These are phyloP conservation scores for Alternaria ethzedia DNA, from an alignment of 2,329 filamentous ascomycete species.

Conservation along the genomic window DNA sequence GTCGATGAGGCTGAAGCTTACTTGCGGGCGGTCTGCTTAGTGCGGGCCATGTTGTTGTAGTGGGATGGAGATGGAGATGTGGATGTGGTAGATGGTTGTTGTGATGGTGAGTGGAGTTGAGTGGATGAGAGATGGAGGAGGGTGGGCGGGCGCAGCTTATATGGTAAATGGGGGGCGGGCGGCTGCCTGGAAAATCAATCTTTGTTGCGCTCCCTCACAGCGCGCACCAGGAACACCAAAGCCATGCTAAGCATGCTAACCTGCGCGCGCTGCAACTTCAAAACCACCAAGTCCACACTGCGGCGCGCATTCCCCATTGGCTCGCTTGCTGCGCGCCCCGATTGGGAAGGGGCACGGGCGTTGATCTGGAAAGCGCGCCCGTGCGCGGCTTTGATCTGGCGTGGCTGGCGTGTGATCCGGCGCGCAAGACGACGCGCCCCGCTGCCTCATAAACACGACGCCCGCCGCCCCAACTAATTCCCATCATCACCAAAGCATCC, in stretches of 20 bases:
- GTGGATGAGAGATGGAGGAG: constrained; percentile 45
- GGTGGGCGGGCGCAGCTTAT: constrained; percentile 48
- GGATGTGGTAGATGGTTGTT: constrained; percentile 19
- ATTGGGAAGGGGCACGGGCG: constrained; percentile 38
- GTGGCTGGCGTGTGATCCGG: constrained; percentile 34
- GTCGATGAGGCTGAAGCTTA: not conserved
- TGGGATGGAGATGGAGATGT: constrained; percentile 33
- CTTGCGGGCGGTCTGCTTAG: constrained; percentile 61
- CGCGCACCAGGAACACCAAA: constrained; percentile 36
- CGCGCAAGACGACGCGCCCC: constrained; percentile 27
- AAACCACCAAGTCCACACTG: constrained; percentile 20
- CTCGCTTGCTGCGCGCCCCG: constrained; percentile 29
- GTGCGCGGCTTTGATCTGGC: constrained; percentile 43
- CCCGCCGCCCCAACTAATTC: constrained; percentile 20
- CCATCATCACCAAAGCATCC: constrained; percentile 22
- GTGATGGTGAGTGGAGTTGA: constrained; percentile 38
- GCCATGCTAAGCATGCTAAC: constrained; percentile 24
- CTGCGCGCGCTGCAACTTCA: constrained; percentile 28
- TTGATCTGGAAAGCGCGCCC: constrained; percentile 42
- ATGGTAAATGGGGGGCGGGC: constrained; percentile 42
- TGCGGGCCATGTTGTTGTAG: constrained; percentile 56
- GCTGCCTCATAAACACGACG: constrained; percentile 34
- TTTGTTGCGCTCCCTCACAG: constrained; percentile 30
- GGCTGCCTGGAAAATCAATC: constrained; percentile 47
- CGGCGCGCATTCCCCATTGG: constrained; percentile 24